Evolutionary conservation across 306 rosid species (phyloP).

Genomic region (Gleditsia sinensis): DNA sequence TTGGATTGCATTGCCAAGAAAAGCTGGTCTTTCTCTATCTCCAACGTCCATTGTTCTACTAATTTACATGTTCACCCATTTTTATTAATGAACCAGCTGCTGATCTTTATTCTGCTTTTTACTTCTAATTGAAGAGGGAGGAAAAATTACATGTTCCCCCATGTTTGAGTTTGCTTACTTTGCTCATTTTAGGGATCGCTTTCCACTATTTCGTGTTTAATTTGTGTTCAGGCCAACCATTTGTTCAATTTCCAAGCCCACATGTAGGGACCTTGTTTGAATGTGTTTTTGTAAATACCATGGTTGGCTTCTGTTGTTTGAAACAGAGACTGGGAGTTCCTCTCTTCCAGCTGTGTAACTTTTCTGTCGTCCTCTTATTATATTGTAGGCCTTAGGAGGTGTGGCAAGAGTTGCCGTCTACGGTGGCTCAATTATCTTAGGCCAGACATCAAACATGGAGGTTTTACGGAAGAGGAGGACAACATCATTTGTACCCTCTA

Average conservation of each 20-base stretch:
- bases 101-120: conserved; percentile 13
- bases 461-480: conserved; percentile 86
- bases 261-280: too few species aligned
- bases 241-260: conserved; percentile 20
- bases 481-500: conserved; percentile 61
- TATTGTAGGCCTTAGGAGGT: conserved; percentile 67
- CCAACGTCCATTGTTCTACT: not conserved
- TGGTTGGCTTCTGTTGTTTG: not conserved
- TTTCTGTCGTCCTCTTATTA: not conserved
- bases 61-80: conserved; percentile 7
- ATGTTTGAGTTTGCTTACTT: not conserved
- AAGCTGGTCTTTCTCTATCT: conserved; percentile 69
- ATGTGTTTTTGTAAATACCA: not conserved
- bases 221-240: not conserved
- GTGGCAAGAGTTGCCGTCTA: conserved; percentile 92
- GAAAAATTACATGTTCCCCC: too few species aligned
- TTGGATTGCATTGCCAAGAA: conserved; percentile 83
- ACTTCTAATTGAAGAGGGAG: not conserved
- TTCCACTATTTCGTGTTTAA: too few species aligned
- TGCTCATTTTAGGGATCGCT: not conserved
- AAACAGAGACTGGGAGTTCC: not conserved
- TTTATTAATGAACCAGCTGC: not conserved
- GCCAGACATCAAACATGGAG: conserved; percentile 89
- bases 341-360: not conserved
- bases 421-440: conserved; percentile 90